Conservation (phyloP, 139 green algal species). For the Edaphochlamys debaryana region DNA sequence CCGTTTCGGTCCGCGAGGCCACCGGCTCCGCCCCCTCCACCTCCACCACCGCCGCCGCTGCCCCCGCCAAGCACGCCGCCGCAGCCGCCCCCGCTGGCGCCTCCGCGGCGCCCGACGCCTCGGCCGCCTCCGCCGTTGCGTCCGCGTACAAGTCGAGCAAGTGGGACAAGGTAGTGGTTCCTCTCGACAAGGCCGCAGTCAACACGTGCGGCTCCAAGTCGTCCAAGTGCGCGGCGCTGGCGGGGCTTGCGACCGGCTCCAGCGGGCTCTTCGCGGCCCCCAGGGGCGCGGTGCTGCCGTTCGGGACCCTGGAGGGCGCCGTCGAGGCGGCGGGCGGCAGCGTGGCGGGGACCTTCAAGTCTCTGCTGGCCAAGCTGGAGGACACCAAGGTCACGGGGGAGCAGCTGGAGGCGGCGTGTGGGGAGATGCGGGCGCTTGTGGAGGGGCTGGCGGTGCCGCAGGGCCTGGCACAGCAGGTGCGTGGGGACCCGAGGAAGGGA, state of each 20-base stretch:
- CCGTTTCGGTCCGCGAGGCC: not conserved
- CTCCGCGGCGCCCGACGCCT: not conserved
- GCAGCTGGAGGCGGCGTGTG: slow-evolving; percentile 49
- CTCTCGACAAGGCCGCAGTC: slow-evolving; percentile 62
- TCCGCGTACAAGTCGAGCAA: not conserved
- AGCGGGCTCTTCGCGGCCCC: slow-evolving; percentile 68
- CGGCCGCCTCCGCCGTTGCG: not conserved
- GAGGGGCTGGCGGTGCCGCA: slow-evolving; percentile 21
- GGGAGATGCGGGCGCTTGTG: slow-evolving; percentile 63
- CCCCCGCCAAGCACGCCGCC: not conserved
- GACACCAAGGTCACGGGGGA: slow-evolving; percentile 28
- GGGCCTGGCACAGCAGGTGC: slow-evolving; percentile 40
- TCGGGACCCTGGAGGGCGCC: slow-evolving; percentile 89
- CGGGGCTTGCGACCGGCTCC: slow-evolving; percentile 37
- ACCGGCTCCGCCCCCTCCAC: too few relatives aligned
- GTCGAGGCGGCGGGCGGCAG: slow-evolving; percentile 55
- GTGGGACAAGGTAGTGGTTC: slow-evolving; percentile 56
- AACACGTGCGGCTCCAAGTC: slow-evolving; percentile 86
- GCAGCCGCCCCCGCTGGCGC: not conserved
- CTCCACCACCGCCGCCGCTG: not conserved
- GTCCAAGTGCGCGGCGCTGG: slow-evolving; percentile 81
- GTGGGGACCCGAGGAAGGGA: too few relatives aligned
- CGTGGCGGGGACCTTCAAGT: slow-evolving; percentile 34
- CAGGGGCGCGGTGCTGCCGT: slow-evolving; percentile 83
- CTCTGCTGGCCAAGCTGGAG: slow-evolving; percentile 56